Evolutionary conservation across 768 basidiomycete genomes (phyloP).

Genomic region (Ephemerocybe angulata): DNA sequence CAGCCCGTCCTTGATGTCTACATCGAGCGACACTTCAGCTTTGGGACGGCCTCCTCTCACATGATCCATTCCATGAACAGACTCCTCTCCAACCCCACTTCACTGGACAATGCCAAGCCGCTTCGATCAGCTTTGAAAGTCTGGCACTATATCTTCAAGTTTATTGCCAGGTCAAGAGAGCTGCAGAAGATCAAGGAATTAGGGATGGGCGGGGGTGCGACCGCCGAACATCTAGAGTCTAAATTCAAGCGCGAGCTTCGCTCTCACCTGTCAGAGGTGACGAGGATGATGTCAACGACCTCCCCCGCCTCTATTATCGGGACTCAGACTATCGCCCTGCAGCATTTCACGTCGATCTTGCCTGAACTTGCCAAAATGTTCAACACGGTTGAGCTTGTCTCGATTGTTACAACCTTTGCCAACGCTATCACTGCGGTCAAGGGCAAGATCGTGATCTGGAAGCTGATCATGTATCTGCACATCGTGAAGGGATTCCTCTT

Average conservation of each 20-base stretch:
- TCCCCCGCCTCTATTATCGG: slow-evolving; percentile 88
- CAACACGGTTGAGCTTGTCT: slow-evolving; percentile 76
- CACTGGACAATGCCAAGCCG: slow-evolving; percentile 67
- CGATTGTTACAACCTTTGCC: slow-evolving; percentile 82
- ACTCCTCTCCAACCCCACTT: slow-evolving; percentile 69
- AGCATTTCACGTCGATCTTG: slow-evolving; percentile 89
- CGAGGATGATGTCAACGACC: slow-evolving; percentile 80
- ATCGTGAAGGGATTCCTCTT: slow-evolving; percentile 88
- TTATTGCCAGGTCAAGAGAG: slow-evolving; percentile 87
- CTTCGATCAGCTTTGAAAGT: slow-evolving; percentile 91
- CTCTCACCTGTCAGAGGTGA: slow-evolving; percentile 74
- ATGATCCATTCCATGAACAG: slow-evolving; percentile 87
- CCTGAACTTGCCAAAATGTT: slow-evolving; percentile 85
- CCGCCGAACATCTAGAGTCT: slow-evolving; percentile 80
- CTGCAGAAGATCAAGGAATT: slow-evolving; percentile 80
- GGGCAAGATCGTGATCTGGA: slow-evolving; percentile 90
- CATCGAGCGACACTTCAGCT: slow-evolving; percentile 85
- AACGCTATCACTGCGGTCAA: slow-evolving; percentile 74
- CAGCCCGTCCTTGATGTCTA: slow-evolving; percentile 91
- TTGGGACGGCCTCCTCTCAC: slow-evolving; percentile 74
- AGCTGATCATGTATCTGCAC: slow-evolving; percentile 90
- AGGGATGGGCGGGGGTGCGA: slow-evolving; percentile 75
- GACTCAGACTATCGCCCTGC: slow-evolving; percentile 90
- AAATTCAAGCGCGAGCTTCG: slow-evolving; percentile 82
- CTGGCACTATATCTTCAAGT: slow-evolving; percentile 95